These are phyloP conservation scores for Euphorbia tirucalli DNA, from an alignment of 345 rosid genomes.

Conservation along the genomic window DNA sequence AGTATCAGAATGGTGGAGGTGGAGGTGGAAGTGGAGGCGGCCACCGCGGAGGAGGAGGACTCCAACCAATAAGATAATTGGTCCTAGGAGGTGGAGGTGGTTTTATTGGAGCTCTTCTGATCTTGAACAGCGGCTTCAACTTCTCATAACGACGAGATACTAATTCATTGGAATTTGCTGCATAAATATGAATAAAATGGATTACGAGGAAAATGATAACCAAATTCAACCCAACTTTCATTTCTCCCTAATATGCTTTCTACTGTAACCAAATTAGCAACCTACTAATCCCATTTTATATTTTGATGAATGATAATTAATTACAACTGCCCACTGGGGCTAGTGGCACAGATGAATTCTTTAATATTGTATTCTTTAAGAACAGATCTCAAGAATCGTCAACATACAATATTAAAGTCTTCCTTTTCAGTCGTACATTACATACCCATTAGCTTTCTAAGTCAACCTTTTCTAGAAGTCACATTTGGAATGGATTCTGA, in stretches of 20 bases:
- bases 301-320: neutral
- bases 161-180: neutral
- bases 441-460: too few species aligned
- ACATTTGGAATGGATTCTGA: too few species aligned
- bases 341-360: neutral
- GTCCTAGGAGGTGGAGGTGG: neutral
- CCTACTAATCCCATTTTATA: neutral
- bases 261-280: neutral
- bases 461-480: too few species aligned
- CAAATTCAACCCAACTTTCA: neutral
- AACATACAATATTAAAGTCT: too few species aligned
- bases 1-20: neutral
- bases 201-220: neutral
- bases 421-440: too few species aligned
- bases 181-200: neutral
- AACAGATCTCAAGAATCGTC: neutral
- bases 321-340: neutral
- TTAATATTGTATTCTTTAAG: too few species aligned
- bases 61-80: neutral
- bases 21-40: neutral
- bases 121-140: neutral
- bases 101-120: neutral
- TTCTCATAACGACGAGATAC: too few species aligned
- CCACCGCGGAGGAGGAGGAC: neutral
- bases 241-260: neutral